Evolutionary conservation across 2,329 filamentous ascomycete genomes (phyloP).

Genomic region (Annulohypoxylon truncatum): DNA sequence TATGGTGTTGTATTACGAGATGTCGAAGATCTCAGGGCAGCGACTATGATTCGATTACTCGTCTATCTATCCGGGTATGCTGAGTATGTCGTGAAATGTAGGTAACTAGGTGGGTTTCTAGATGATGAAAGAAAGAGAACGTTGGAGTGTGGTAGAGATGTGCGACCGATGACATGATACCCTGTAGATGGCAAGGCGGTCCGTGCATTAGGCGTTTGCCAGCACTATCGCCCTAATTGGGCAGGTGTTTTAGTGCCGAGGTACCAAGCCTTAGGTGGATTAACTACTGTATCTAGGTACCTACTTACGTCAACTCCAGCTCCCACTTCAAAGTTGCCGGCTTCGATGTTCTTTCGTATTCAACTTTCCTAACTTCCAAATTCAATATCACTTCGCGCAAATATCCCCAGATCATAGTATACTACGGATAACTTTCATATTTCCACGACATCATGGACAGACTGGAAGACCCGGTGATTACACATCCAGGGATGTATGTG

Average conservation of each 20-base stretch:
- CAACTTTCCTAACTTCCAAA: not conserved
- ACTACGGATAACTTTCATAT: not conserved
- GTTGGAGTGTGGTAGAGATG: not conserved
- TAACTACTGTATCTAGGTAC: too few species aligned
- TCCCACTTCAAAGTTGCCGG: not conserved
- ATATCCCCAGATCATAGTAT: not conserved
- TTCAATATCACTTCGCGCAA: not conserved
- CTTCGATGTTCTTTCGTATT: not conserved
- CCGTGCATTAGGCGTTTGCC: not conserved
- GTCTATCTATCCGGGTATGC: too few species aligned
- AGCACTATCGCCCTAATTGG: not conserved
- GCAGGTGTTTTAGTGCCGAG: not conserved
- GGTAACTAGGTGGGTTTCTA: not conserved
- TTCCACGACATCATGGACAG: slow-evolving; percentile 21
- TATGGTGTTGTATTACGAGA: too few species aligned
- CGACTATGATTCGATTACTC: too few species aligned
- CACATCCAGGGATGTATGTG: slow-evolving; percentile 36
- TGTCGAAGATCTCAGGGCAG: too few species aligned
- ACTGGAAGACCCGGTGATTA: slow-evolving; percentile 47
- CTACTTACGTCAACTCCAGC: slow-evolving; percentile 2
- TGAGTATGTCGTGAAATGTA: too few species aligned
- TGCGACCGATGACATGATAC: not conserved
- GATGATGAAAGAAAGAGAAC: not conserved
- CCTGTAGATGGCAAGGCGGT: not conserved
- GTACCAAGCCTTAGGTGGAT: too few species aligned